Evolutionary conservation across 192 early-diverging fungal species (phyloP).

Genomic region (Backusella liffmaniae): DNA sequence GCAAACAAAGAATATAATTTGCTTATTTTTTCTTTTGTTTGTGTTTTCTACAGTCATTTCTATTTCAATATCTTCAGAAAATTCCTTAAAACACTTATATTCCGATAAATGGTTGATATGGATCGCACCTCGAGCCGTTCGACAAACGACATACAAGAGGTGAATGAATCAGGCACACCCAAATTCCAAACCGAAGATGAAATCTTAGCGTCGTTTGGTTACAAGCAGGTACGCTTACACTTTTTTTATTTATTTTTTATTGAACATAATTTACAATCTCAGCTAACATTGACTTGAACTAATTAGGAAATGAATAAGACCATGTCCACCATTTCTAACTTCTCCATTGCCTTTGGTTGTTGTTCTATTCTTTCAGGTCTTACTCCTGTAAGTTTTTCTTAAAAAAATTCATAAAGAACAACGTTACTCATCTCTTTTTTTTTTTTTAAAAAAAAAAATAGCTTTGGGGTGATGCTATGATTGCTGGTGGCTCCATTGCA

Average conservation of each 20-base stretch:
- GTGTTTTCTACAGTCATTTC: background rate
- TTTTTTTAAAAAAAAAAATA: background rate
- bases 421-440: background rate
- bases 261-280: background rate
- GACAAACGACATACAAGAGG: background rate
- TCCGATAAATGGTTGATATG: constrained; percentile 20
- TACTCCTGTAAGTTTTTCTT: constrained; percentile 43
- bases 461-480: constrained; percentile 47
- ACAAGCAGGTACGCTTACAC: constrained; percentile 26
- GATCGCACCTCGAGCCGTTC: background rate
- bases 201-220: constrained; percentile 25
- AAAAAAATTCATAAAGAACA: background rate
- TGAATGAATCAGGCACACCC: constrained; percentile 12
- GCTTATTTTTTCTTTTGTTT: background rate
- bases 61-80: constrained; percentile 11
- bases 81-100: constrained; percentile 4
- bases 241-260: background rate
- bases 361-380: constrained; percentile 47
- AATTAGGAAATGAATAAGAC: constrained; percentile 44
- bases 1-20: background rate
- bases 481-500: constrained; percentile 47
- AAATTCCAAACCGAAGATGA: constrained; percentile 21
- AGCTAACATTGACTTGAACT: background rate
- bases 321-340: constrained; percentile 43
- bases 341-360: constrained; percentile 49